Evolutionary conservation across 1,139 yeast species (phyloP).

Genomic region (Candida labiduridarum): DNA sequence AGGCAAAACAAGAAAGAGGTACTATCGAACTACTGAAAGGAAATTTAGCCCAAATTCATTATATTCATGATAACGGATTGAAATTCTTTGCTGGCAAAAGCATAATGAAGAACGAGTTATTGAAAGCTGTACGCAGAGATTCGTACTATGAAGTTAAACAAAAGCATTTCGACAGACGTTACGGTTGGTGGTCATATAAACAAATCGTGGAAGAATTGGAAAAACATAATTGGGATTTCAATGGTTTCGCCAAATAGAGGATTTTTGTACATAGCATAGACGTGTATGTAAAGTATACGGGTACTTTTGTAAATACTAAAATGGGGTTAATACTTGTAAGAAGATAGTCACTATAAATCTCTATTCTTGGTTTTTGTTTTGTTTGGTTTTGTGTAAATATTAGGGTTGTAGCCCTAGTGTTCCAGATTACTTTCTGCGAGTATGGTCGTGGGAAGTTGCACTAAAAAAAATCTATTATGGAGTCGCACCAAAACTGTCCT

Average conservation of each 20-base stretch:
- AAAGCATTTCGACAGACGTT: slow-evolving; percentile 20
- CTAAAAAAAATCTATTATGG: background rate
- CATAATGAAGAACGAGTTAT: slow-evolving; percentile 56
- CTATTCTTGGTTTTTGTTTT: background rate
- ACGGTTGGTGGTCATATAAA: slow-evolving; percentile 40
- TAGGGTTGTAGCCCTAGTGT: slow-evolving; percentile 8
- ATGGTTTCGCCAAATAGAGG: slow-evolving; percentile 22
- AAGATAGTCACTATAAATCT: background rate
- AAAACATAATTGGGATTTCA: slow-evolving; percentile 35
- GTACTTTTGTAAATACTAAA: slow-evolving; percentile 6
- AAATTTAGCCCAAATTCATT: slow-evolving; percentile 44
- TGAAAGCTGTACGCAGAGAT: slow-evolving; percentile 52
- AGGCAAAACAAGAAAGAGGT: slow-evolving; percentile 25
- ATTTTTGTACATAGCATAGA: slow-evolving; percentile 10
- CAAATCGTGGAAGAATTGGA: slow-evolving; percentile 47
- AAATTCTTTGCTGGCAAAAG: slow-evolving; percentile 65
- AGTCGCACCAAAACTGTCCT: slow-evolving; percentile 1
- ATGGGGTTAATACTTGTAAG: background rate
- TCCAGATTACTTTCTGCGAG: background rate
- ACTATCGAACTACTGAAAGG: slow-evolving; percentile 17
- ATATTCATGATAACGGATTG: slow-evolving; percentile 50
- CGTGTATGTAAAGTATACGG: background rate
- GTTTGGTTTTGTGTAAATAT: background rate
- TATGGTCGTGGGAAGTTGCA: background rate
- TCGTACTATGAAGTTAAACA: slow-evolving; percentile 42